Conservation (phyloP, 768 basidiomycete species). For the Hygrophoropsis aurantiaca region DNA sequence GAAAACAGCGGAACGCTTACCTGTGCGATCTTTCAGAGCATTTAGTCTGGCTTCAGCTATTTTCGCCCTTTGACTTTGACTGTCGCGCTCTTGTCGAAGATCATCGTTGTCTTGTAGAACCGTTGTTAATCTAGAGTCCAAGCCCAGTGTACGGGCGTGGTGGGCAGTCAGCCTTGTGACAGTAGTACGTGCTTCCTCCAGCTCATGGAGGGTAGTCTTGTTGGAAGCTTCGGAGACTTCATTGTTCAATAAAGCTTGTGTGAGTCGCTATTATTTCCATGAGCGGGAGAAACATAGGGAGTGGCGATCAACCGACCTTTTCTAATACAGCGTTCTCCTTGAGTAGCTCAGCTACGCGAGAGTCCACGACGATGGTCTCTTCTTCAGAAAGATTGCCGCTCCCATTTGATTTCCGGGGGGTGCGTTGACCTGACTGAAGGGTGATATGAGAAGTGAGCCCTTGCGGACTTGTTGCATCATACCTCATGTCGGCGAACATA, state of each 20-base stretch:
- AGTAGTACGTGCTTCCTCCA: constrained; percentile 68
- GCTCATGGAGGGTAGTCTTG: constrained; percentile 68
- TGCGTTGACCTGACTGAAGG: constrained; percentile 15
- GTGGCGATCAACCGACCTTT: constrained; percentile 24
- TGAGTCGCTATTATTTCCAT: constrained; percentile 69
- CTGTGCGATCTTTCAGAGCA: constrained; percentile 65
- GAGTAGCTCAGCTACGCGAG: constrained; percentile 34
- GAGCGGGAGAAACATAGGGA: constrained; percentile 11
- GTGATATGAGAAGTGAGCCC: constrained; percentile 10
- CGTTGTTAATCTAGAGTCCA: constrained; percentile 63
- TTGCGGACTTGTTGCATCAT: constrained; percentile 18
- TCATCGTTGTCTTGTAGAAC: constrained; percentile 81
- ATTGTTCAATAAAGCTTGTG: constrained; percentile 75
- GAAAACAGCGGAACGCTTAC: constrained; percentile 34
- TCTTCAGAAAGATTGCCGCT: constrained; percentile 6
- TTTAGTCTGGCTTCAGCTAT: constrained; percentile 66
- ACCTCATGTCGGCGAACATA: constrained; percentile 76
- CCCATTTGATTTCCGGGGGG: constrained; percentile 13
- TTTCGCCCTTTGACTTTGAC: constrained; percentile 63
- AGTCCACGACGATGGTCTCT: constrained; percentile 26
- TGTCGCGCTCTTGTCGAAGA: constrained; percentile 78
- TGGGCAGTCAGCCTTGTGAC: constrained; percentile 69
- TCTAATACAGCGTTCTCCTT: constrained; percentile 64
- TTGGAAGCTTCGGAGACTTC: constrained; percentile 82
- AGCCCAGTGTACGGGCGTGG: constrained; percentile 67